Evolutionary conservation across 768 basidiomycete genomes (phyloP).

Genomic region (Lactifluus pinguis): DNA sequence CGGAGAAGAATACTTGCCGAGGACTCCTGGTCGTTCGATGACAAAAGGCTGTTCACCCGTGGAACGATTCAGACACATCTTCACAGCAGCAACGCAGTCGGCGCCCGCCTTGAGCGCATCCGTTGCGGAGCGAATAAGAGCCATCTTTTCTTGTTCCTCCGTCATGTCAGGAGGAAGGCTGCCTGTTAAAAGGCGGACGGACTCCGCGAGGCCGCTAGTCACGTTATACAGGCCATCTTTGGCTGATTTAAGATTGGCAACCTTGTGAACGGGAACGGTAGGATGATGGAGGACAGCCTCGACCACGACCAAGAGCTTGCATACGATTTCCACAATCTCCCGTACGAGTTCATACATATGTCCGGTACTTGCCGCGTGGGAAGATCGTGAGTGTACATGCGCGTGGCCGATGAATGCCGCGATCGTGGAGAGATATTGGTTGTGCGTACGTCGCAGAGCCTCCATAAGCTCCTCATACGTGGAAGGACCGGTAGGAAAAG

Average conservation of each 20-base stretch:
- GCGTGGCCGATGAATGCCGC: constrained; percentile 97
- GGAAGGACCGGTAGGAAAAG: constrained; percentile 66
- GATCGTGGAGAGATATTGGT: constrained; percentile 85
- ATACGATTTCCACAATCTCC: constrained; percentile 89
- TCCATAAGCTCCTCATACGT: constrained; percentile 62
- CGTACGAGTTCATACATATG: constrained; percentile 93
- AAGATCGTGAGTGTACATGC: constrained; percentile 82
- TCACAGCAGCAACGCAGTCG: constrained; percentile 82
- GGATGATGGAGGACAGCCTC: constrained; percentile 80
- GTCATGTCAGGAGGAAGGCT: constrained; percentile 37
- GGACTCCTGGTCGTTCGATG: constrained; percentile 48
- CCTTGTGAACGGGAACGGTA: constrained; percentile 53
- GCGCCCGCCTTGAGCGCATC: constrained; percentile 78
- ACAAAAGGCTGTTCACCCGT: constrained; percentile 54
- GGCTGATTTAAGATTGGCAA: constrained; percentile 54
- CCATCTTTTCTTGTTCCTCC: constrained; percentile 77
- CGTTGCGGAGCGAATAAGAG: constrained; percentile 77
- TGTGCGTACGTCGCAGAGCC: constrained; percentile 75
- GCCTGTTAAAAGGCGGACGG: constrained; percentile 68
- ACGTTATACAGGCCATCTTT: constrained; percentile 80
- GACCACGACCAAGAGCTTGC: constrained; percentile 83
- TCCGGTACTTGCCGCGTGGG: constrained; percentile 89
- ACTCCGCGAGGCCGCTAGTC: constrained; percentile 79
- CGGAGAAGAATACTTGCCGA: constrained; percentile 37
- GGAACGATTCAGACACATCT: constrained; percentile 64